These are phyloP conservation scores for Exophiala sp. DNA, from an alignment of 2,329 filamentous ascomycete species.

Conservation along the genomic window DNA sequence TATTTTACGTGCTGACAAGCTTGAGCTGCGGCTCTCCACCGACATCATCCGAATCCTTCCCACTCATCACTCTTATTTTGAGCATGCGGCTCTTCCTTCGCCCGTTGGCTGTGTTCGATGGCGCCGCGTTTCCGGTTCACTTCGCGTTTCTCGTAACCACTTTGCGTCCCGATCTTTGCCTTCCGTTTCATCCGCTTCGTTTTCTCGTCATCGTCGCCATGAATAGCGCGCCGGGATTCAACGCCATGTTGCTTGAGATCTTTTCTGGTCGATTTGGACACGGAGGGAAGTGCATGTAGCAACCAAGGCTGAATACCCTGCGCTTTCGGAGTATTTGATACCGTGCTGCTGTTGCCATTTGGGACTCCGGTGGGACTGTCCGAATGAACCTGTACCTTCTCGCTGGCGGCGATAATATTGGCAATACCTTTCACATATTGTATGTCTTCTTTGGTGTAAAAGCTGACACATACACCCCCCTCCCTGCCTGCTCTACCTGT, in stretches of 20 bases:
- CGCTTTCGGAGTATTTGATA: neutral
- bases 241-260: conserved; percentile 78
- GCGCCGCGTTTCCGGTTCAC: conserved; percentile 47
- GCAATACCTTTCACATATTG: conserved; percentile 86
- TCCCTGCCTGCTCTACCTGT: conserved; percentile 84
- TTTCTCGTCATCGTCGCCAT: conserved; percentile 38
- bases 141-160: conserved; percentile 46
- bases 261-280: conserved; percentile 80
- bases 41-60: conserved; percentile 15
- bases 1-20: no score
- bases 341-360: conserved; percentile 39
- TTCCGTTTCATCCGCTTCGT: conserved; percentile 42
- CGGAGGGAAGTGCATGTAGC: conserved; percentile 77
- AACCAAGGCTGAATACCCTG: conserved; percentile 76
- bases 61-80: conserved; percentile 8
- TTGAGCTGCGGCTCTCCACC: no score
- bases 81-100: conserved; percentile 3
- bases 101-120: conserved; percentile 36
- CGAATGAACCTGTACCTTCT: conserved; percentile 58
- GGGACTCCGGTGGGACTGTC: conserved; percentile 30
- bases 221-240: conserved; percentile 59
- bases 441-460: conserved; percentile 94
- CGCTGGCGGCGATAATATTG: conserved; percentile 82
- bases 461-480: conserved; percentile 85
- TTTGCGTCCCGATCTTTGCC: conserved; percentile 67